phyloP scores from a whole-genome alignment of 441 rosid genomes.

The Bocquillonia castaneifolia region DNA sequence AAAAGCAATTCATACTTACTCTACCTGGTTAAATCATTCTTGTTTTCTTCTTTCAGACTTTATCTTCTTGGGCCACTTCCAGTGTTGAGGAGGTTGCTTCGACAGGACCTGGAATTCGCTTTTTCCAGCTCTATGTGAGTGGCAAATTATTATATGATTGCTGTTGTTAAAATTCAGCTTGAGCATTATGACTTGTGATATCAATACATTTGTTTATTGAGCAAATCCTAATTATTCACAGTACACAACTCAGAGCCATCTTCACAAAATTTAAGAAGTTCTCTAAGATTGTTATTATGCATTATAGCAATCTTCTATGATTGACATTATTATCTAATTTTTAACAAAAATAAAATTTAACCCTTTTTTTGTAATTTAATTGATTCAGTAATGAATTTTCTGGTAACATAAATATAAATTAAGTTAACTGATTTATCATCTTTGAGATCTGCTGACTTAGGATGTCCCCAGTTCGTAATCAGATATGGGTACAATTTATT shows the following conservation, averaged over 20 bases:
- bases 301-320: too few relatives aligned
- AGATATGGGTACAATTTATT: background rate
- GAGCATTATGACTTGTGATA: conserved; percentile 2
- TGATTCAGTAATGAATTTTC: background rate
- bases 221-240: conserved; percentile 1
- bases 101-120: conserved; percentile 83
- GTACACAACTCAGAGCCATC: too few relatives aligned
- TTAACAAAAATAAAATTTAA: too few relatives aligned
- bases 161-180: background rate
- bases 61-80: conserved; percentile 86
- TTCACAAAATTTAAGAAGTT: background rate
- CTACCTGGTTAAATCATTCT: background rate
- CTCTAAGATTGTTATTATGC: background rate
- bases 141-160: background rate
- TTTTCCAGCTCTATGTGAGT: conserved; percentile 92
- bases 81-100: conserved; percentile 96
- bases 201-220: too few relatives aligned
- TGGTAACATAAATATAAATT: background rate
- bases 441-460: background rate
- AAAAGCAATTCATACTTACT: background rate
- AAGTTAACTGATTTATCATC: background rate
- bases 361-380: background rate
- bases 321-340: too few relatives aligned
- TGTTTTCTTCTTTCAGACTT: conserved; percentile 46
- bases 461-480: background rate